Evolutionary conservation across 2,329 filamentous ascomycete species (phyloP).

Genomic region (Colletotrichum chrysophilum): DNA sequence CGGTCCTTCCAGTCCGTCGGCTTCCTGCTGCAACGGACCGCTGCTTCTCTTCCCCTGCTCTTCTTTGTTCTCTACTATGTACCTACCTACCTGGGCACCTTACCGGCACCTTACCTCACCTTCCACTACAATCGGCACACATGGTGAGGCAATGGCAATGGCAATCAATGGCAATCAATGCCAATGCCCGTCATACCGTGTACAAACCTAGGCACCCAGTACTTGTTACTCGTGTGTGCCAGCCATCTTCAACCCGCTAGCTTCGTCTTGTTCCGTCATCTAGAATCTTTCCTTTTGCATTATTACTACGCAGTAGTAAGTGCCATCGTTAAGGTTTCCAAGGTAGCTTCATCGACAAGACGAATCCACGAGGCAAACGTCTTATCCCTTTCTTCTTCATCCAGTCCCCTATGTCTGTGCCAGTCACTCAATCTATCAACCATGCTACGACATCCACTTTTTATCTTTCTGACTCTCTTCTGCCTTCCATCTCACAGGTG

Average conservation of each 20-base stretch:
- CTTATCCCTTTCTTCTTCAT: neutral
- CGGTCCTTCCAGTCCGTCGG: neutral
- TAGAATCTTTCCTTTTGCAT: neutral
- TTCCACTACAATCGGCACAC: neutral
- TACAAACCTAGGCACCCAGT: too few species aligned
- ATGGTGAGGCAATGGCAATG: neutral
- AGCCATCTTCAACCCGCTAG: neutral
- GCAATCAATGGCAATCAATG: neutral
- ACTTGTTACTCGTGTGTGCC: neutral
- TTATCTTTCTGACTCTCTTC: neutral
- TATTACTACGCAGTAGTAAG: neutral
- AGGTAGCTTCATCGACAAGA: neutral
- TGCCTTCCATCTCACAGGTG: neutral
- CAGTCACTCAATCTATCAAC: neutral
- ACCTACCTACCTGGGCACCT: neutral
- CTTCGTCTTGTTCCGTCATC: neutral
- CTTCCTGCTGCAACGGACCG: neutral
- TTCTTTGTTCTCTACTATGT: neutral
- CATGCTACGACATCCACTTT: neutral
- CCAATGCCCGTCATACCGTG: neutral
- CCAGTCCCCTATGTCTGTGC: neutral
- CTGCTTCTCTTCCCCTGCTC: neutral
- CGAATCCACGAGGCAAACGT: neutral
- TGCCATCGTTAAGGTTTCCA: too few species aligned
- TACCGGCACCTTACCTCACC: neutral